These are phyloP conservation scores for Hymenoscyphus salicellus DNA, from an alignment of 2,329 filamentous ascomycete genomes.

Conservation along the genomic window DNA sequence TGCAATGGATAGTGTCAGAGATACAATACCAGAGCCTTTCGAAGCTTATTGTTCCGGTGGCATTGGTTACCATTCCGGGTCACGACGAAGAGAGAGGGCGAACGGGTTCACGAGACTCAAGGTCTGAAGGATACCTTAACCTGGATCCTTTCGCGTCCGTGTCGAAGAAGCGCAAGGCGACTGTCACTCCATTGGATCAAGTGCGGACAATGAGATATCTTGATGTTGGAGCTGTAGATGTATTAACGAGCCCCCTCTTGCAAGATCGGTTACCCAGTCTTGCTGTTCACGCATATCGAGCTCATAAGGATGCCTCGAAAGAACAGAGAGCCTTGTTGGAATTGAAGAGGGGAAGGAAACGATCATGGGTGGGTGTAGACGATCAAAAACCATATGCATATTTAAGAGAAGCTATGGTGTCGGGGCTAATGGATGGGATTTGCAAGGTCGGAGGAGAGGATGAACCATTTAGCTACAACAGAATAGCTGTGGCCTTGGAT, in stretches of 20 bases:
- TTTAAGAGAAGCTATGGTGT: slow-evolving; percentile 89
- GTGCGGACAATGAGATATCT: slow-evolving; percentile 67
- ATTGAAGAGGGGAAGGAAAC: slow-evolving; percentile 71
- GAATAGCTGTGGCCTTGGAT: slow-evolving; percentile 65
- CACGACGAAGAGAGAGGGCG: slow-evolving; percentile 24
- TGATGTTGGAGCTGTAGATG: slow-evolving; percentile 82
- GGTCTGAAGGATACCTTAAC: slow-evolving; percentile 21
- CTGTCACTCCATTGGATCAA: slow-evolving; percentile 44
- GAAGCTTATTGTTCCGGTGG: slow-evolving; percentile 49
- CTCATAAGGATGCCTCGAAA: slow-evolving; percentile 70
- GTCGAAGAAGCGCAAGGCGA: slow-evolving; percentile 30
- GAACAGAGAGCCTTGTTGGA: slow-evolving; percentile 72
- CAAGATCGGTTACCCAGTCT: slow-evolving; percentile 71
- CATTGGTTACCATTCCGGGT: slow-evolving; percentile 38
- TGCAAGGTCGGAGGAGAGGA: slow-evolving; percentile 66
- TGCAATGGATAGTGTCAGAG: slow-evolving; percentile 48
- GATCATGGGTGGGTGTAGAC: slow-evolving; percentile 87
- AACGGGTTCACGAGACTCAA: slow-evolving; percentile 21
- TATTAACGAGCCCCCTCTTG: slow-evolving; percentile 76
- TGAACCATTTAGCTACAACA: slow-evolving; percentile 59
- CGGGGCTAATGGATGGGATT: slow-evolving; percentile 82
- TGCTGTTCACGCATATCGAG: slow-evolving; percentile 79
- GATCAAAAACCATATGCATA: slow-evolving; percentile 86
- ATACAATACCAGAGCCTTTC: slow-evolving; percentile 48
- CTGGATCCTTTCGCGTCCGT: slow-evolving; percentile 19